Conservation (phyloP, 2,329 filamentous ascomycete genomes). For the Sporothrix mexicana region DNA sequence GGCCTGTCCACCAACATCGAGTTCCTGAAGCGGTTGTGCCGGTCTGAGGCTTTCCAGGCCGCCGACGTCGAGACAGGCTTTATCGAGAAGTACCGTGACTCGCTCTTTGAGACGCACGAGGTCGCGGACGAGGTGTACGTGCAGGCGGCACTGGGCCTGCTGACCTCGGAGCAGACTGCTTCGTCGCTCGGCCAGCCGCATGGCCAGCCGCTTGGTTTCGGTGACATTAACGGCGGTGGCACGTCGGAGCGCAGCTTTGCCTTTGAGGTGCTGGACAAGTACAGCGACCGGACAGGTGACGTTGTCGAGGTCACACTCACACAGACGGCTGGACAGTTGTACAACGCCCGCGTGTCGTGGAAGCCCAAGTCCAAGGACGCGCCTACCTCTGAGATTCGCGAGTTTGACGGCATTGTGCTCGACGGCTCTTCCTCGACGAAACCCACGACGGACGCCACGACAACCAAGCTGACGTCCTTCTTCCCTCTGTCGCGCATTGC, state of each 20-base stretch:
- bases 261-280: constrained; percentile 65
- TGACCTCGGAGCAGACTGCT: constrained; percentile 45
- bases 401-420: constrained; percentile 55
- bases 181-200: constrained; percentile 42
- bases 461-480: constrained; percentile 67
- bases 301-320: constrained; percentile 60
- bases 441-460: constrained; percentile 36
- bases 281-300: constrained; percentile 54
- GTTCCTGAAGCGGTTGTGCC: constrained; percentile 88
- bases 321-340: constrained; percentile 56
- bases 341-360: constrained; percentile 54
- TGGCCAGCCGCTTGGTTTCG: constrained; percentile 62
- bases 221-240: constrained; percentile 45
- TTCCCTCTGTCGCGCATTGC: constrained; percentile 81
- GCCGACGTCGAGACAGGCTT: constrained; percentile 96
- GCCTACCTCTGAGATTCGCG: constrained; percentile 39
- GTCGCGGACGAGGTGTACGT: constrained; percentile 77
- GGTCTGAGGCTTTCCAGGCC: constrained; percentile 78
- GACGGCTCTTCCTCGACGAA: constrained; percentile 43
- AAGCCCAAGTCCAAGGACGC: constrained; percentile 34
- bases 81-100: constrained; percentile 83
- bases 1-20: constrained; percentile 95
- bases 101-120: constrained; percentile 71
- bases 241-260: constrained; percentile 54
- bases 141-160: constrained; percentile 82